phyloP scores from a whole-genome alignment of 306 rosid species.

The Fragaria iinumae region DNA sequence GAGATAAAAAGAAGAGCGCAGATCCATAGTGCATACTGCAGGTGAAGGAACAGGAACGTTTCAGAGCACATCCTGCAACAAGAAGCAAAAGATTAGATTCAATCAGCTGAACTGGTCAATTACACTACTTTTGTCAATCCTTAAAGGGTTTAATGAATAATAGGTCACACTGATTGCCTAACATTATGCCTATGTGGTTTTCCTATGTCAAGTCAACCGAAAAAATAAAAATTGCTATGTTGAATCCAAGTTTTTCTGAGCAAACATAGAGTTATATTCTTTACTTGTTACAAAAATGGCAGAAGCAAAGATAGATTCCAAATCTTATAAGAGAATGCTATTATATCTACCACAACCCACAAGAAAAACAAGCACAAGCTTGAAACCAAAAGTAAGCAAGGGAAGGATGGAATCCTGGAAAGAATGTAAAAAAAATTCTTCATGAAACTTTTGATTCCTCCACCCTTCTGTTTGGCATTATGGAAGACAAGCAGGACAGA shows the following conservation, averaged over 20 bases:
- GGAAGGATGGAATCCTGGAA: background rate
- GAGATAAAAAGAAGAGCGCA: background rate
- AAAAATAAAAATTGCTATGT: background rate
- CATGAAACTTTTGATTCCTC: background rate
- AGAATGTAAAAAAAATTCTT: background rate
- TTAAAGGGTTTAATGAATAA: background rate
- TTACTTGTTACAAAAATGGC: background rate
- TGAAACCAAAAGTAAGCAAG: background rate
- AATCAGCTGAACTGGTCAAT: background rate
- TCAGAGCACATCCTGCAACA: slow-evolving; percentile 7
- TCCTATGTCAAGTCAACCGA: background rate
- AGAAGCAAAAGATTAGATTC: background rate
- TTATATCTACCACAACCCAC: background rate
- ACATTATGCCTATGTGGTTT: background rate
- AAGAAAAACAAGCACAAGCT: background rate
- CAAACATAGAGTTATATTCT: background rate
- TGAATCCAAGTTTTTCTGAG: background rate
- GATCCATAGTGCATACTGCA: background rate
- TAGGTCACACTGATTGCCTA: background rate
- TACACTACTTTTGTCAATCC: background rate
- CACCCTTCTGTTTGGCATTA: background rate
- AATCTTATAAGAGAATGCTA: background rate
- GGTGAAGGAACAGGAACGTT: background rate
- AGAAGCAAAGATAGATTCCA: background rate
- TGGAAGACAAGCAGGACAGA: background rate